Conservation (phyloP, 495 filamentous ascomycete genomes). For the Viridothelium virens region DNA sequence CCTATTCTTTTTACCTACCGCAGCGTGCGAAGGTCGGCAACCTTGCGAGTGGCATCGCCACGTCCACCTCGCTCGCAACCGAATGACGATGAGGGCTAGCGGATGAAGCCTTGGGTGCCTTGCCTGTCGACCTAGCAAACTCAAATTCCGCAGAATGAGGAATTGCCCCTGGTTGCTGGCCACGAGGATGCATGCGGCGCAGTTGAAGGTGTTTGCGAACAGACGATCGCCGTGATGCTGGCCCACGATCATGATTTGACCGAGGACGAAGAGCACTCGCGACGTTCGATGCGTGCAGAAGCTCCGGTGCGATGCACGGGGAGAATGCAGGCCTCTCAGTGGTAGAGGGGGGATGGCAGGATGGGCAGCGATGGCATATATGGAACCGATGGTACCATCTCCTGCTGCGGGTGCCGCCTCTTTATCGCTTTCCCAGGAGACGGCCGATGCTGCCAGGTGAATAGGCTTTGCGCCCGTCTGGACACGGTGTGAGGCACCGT, state of each 20-base stretch:
- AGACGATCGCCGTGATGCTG: neutral
- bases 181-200: conserved; percentile 6
- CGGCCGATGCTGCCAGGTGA: too few species aligned
- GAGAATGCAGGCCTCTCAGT: too few species aligned
- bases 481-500: neutral
- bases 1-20: neutral
- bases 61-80: neutral
- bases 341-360: too few species aligned
- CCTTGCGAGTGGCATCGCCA: conserved; percentile 6
- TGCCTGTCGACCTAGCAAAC: neutral
- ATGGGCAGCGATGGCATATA: too few species aligned
- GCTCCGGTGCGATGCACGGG: too few species aligned
- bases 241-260: neutral
- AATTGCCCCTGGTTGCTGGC: neutral
- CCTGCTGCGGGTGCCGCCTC: neutral
- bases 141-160: neutral
- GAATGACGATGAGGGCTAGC: neutral
- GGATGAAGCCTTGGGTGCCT: conserved; percentile 10
- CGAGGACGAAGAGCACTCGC: neutral
- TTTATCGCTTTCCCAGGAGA: neutral
- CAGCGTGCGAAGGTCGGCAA: neutral
- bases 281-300: too few species aligned
- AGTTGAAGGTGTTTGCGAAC: neutral
- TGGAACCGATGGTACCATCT: neutral
- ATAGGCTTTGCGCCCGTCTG: neutral